A percentile compares a stretch with the other conserved stretches of the same genome.
phyloP scores from a whole-genome alignment of 164 flowering plant species.

The Kalanchoe fedtschenkoi region DNA sequence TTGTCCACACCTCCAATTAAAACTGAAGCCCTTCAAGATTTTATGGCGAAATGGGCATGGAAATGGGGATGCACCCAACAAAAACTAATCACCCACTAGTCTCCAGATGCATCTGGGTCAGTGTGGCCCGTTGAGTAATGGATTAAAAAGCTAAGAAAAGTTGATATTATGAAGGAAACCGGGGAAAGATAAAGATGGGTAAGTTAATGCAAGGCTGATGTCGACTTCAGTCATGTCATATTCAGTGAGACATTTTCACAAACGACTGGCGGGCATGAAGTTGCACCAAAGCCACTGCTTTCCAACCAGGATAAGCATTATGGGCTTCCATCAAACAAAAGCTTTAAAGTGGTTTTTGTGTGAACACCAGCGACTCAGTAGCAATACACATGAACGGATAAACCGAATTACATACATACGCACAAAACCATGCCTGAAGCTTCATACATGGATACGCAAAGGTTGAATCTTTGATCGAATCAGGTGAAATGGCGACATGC shows the following conservation, averaged over 20 bases:
- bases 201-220: background rate
- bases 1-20: too few species aligned
- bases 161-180: background rate
- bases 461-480: background rate
- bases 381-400: background rate
- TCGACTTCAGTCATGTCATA: background rate
- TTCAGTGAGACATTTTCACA: background rate
- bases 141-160: background rate
- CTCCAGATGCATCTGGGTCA: background rate
- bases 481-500: background rate
- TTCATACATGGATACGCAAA: background rate
- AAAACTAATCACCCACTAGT: too few species aligned
- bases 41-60: too few species aligned
- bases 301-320: constrained; percentile 4
- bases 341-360: background rate
- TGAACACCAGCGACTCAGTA: background rate
- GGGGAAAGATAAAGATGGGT: constrained; percentile 1
- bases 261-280: background rate
- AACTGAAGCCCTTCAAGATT: too few species aligned
- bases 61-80: too few species aligned
- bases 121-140: background rate
- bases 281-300: constrained; percentile 1
- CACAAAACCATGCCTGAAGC: too few species aligned
- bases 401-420: background rate
- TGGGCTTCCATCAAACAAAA: background rate